Evolutionary conservation across 495 filamentous ascomycete genomes (phyloP).

Genomic region (Aspergillus wentii): DNA sequence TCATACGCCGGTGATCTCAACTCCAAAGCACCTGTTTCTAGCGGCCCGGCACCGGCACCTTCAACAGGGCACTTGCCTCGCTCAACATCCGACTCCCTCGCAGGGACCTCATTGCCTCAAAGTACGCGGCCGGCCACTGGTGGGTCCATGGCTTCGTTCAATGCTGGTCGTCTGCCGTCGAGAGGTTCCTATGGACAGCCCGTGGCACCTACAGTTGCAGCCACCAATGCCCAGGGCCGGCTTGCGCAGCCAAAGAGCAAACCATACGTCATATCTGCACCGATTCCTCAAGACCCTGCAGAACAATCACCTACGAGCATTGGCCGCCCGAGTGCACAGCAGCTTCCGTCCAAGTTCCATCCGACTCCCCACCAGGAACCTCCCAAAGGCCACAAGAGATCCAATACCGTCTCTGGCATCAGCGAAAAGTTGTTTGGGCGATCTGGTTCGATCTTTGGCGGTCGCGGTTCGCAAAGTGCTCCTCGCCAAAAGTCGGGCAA

Average conservation of each 20-base stretch:
- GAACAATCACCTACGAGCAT: slow-evolving; percentile 29
- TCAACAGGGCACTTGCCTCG: slow-evolving; percentile 44
- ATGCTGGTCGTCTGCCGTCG: slow-evolving; percentile 61
- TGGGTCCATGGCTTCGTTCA: slow-evolving; percentile 70
- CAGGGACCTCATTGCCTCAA: slow-evolving; percentile 42
- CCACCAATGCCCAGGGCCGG: slow-evolving; percentile 85
- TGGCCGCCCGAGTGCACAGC: slow-evolving; percentile 58
- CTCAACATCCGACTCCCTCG: slow-evolving; percentile 53
- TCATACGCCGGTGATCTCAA: slow-evolving; percentile 3
- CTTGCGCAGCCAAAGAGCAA: slow-evolving; percentile 80
- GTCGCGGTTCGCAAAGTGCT: slow-evolving; percentile 39
- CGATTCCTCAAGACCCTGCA: slow-evolving; percentile 52
- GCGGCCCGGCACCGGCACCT: slow-evolving; percentile 25
- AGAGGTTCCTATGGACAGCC: slow-evolving; percentile 88
- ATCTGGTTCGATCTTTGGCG: slow-evolving; percentile 72
- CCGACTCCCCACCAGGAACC: slow-evolving; percentile 40
- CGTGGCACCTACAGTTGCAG: slow-evolving; percentile 78
- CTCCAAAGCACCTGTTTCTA: slow-evolving; percentile 7
- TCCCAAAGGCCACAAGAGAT: slow-evolving; percentile 78
- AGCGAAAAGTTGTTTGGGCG: slow-evolving; percentile 75
- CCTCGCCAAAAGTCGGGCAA: slow-evolving; percentile 36
- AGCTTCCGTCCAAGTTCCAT: slow-evolving; percentile 40
- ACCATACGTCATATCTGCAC: slow-evolving; percentile 70
- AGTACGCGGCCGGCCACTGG: slow-evolving; percentile 71
- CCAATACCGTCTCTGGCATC: slow-evolving; percentile 81